A percentile compares a stretch with the other conserved stretches of the same genome.
Evolutionary conservation across 2,329 filamentous ascomycete genomes (phyloP).

Genomic region (Magnaporthales sp.): DNA sequence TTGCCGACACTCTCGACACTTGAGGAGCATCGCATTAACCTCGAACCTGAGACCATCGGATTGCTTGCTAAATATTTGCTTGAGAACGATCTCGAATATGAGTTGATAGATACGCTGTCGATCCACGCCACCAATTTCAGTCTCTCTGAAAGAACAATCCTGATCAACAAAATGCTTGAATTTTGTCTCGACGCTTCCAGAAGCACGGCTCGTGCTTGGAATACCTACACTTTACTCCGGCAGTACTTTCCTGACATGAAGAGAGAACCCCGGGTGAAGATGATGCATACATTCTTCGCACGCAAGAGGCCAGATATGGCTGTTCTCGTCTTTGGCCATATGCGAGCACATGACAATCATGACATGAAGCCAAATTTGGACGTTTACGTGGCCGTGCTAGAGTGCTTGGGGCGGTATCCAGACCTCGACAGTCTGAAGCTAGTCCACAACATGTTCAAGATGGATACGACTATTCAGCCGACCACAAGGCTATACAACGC

Average conservation of each 20-base stretch:
- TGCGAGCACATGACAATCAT: slow-evolving; percentile 67
- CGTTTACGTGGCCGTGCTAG: slow-evolving; percentile 71
- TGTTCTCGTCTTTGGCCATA: slow-evolving; percentile 79
- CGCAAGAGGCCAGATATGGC: slow-evolving; percentile 78
- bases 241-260: slow-evolving; percentile 59
- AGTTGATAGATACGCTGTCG: slow-evolving; percentile 75
- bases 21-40: slow-evolving; percentile 57
- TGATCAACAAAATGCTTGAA: slow-evolving; percentile 56
- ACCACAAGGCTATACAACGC: slow-evolving; percentile 73
- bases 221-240: slow-evolving; percentile 55
- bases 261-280: slow-evolving; percentile 52
- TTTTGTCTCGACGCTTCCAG: slow-evolving; percentile 58
- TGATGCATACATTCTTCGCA: slow-evolving; percentile 79
- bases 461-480: slow-evolving; percentile 73
- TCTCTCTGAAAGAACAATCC: slow-evolving; percentile 55
- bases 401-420: slow-evolving; percentile 55
- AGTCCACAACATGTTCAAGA: slow-evolving; percentile 89
- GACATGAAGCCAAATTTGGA: slow-evolving; percentile 58
- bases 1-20: slow-evolving; percentile 65
- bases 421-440: slow-evolving; percentile 55
- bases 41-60: slow-evolving; percentile 68
- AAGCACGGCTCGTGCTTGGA: slow-evolving; percentile 56
- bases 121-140: slow-evolving; percentile 64
- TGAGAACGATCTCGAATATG: slow-evolving; percentile 64
- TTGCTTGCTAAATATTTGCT: slow-evolving; percentile 68